Evolutionary conservation across 2,329 filamentous ascomycete genomes (phyloP).

Genomic region (Colletotrichum liriopes): DNA sequence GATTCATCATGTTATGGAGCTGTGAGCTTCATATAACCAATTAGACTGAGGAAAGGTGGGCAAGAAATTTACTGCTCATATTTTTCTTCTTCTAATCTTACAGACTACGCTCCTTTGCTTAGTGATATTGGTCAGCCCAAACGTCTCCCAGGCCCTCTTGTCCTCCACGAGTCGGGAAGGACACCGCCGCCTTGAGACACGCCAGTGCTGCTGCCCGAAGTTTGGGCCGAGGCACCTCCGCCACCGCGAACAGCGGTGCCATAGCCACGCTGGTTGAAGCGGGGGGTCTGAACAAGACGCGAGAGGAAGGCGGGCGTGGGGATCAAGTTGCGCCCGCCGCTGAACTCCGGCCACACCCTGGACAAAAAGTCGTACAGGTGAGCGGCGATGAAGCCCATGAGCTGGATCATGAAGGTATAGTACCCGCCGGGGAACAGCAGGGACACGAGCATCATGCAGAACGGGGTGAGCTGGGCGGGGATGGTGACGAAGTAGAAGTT

Average conservation of each 20-base stretch:
- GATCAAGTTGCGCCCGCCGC: slow-evolving; percentile 84
- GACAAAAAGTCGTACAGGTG: slow-evolving; percentile 94
- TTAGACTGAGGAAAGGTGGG: no score
- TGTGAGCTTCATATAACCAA: no score
- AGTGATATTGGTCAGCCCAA: no score
- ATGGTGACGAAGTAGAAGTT: slow-evolving; percentile 89
- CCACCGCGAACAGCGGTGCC: slow-evolving; percentile 72
- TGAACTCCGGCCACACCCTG: slow-evolving; percentile 89
- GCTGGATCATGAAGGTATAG: slow-evolving; percentile 71
- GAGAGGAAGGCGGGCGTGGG: slow-evolving; percentile 81
- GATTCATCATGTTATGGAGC: no score
- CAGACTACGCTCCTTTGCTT: no score
- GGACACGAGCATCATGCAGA: slow-evolving; percentile 82
- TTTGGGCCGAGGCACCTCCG: slow-evolving; percentile 42
- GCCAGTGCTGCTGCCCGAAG: slow-evolving; percentile 60
- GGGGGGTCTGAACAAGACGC: slow-evolving; percentile 72
- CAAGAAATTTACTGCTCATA: no score
- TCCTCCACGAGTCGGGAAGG: slow-evolving; percentile 76
- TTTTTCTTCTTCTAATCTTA: no score
- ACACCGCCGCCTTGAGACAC: slow-evolving; percentile 62
- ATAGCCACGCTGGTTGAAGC: slow-evolving; percentile 67
- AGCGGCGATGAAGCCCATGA: slow-evolving; percentile 86
- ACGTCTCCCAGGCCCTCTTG: slow-evolving; percentile 73
- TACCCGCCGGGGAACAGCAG: slow-evolving; percentile 76
- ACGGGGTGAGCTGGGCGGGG: slow-evolving; percentile 85